Evolutionary conservation across 768 basidiomycete species (phyloP).

Genomic region (Lactarius deliciosus): DNA sequence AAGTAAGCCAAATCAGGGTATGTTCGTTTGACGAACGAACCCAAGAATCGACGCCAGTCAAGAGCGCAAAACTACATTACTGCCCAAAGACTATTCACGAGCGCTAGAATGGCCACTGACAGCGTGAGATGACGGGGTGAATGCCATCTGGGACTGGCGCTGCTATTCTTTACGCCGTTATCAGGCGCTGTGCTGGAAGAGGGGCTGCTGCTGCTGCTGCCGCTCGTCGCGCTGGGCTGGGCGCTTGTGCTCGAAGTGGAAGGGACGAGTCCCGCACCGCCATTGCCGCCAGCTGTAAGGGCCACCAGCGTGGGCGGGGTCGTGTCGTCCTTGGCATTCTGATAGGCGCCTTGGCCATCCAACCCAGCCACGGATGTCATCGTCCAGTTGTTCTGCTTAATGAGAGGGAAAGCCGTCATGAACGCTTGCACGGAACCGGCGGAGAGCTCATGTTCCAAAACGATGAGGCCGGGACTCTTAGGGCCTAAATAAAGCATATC

Average conservation of each 20-base stretch:
- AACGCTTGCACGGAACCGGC: conserved; percentile 63
- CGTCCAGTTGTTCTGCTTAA: conserved; percentile 71
- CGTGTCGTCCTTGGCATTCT: conserved; percentile 9
- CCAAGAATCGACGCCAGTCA: background rate
- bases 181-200: background rate
- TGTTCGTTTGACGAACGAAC: background rate
- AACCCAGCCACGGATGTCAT: conserved; percentile 51
- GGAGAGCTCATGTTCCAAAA: conserved; percentile 83
- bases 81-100: background rate
- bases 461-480: conserved; percentile 74
- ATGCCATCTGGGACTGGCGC: background rate
- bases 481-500: conserved; percentile 44
- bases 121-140: background rate
- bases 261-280: conserved; percentile 15
- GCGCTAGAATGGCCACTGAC: background rate
- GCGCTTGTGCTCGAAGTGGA: conserved; percentile 1
- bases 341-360: conserved; percentile 27
- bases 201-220: background rate
- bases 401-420: conserved; percentile 59
- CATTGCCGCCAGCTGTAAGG: conserved; percentile 19
- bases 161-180: background rate
- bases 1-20: background rate
- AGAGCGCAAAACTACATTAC: background rate
- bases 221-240: background rate
- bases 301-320: background rate